Percentiles rank a stretch among this genome's conserved stretches.
Conservation (phyloP, 1,284 basidiomycete species). For the Cryptococcus sp. region DNA sequence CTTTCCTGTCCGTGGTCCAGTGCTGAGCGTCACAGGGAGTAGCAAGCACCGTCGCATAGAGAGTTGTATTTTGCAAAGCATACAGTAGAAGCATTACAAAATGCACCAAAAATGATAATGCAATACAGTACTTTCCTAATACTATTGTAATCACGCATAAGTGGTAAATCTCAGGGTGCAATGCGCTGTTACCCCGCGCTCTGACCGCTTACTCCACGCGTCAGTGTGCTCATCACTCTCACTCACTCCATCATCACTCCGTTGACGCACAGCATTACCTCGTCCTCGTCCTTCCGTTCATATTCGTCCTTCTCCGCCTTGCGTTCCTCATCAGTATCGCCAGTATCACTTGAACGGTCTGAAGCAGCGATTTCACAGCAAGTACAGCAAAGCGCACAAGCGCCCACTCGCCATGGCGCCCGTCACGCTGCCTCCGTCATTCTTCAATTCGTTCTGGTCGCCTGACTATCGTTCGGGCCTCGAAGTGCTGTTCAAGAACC, state of each 20-base stretch:
- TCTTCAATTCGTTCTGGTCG: slow-evolving; percentile 89
- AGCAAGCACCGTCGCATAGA: not conserved
- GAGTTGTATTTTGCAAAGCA: not conserved
- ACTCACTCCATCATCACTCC: not conserved
- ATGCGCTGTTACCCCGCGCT: not conserved
- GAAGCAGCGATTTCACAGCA: too few relatives aligned
- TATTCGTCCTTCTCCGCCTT: not conserved
- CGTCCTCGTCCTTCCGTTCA: not conserved
- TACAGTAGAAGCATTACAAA: not conserved
- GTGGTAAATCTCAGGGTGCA: not conserved
- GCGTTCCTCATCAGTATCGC: not conserved
- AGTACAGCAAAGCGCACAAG: not conserved
- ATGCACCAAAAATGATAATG: too few relatives aligned
- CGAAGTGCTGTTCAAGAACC: slow-evolving; percentile 71
- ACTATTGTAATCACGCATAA: not conserved
- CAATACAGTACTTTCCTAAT: too few relatives aligned
- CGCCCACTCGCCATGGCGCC: slow-evolving; percentile 65
- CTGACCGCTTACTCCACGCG: not conserved
- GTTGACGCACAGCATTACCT: too few relatives aligned
- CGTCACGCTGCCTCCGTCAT: slow-evolving; percentile 77
- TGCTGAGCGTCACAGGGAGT: slow-evolving; percentile 6
- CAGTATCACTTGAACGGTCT: not conserved
- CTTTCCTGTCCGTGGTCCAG: too few relatives aligned
- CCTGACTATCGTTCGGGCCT: slow-evolving; percentile 81
- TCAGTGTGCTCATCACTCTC: not conserved